phyloP scores from a whole-genome alignment of 768 basidiomycete species.

The Termitomyces sp. region DNA sequence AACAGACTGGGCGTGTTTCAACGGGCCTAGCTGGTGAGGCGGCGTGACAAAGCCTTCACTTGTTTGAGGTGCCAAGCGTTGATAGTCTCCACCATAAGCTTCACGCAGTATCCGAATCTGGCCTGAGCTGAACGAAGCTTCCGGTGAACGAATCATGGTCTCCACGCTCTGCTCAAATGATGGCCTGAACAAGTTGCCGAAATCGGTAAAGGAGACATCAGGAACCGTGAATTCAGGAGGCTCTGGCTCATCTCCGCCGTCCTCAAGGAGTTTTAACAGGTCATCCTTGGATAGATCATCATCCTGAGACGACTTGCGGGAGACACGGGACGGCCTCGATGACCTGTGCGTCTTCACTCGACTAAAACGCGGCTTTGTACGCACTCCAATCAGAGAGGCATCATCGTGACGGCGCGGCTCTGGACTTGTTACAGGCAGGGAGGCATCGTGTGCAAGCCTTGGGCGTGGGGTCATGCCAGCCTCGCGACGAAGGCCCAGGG shows the following conservation, averaged over 20 bases:
- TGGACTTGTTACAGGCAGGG: not conserved
- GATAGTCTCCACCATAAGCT: slow-evolving; percentile 43
- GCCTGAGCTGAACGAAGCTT: not conserved
- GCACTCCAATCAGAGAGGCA: not conserved
- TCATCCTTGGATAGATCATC: slow-evolving; percentile 9
- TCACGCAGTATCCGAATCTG: slow-evolving; percentile 16
- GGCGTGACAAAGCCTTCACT: slow-evolving; percentile 21
- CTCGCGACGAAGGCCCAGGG: slow-evolving; percentile 14
- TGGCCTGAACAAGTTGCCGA: slow-evolving; percentile 19
- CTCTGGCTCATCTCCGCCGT: slow-evolving; percentile 15
- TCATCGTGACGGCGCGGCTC: not conserved
- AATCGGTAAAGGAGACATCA: slow-evolving; percentile 18
- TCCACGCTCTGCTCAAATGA: slow-evolving; percentile 4
- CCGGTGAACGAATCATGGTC: not conserved
- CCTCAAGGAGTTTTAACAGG: slow-evolving; percentile 16
- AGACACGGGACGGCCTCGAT: not conserved
- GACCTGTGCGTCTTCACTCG: not conserved
- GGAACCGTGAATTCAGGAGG: slow-evolving; percentile 14
- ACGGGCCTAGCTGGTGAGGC: slow-evolving; percentile 29
- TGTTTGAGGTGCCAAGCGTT: slow-evolving; percentile 31
- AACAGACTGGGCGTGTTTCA: slow-evolving; percentile 35
- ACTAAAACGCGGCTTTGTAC: not conserved
- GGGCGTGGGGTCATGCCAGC: not conserved
- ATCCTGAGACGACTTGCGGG: not conserved
- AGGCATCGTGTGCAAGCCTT: not conserved